These are phyloP conservation scores for Globisporangium cylindrosporum DNA, from an alignment of 352 stramenopile genomes.

Conservation along the genomic window DNA sequence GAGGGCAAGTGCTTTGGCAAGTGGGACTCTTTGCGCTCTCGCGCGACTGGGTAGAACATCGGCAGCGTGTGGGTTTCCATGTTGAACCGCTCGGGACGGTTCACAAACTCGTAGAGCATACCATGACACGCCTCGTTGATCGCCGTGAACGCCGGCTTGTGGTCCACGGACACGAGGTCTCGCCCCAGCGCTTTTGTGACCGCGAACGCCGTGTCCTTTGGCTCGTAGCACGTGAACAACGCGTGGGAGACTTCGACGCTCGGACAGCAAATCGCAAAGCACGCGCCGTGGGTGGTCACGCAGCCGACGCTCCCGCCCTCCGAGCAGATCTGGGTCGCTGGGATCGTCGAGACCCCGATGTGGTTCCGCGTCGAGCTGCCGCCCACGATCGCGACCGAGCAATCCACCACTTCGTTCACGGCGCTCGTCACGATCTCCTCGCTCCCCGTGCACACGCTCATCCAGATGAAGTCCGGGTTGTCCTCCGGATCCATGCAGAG, in stretches of 20 bases:
- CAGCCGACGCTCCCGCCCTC: conserved; percentile 56
- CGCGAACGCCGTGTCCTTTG: conserved; percentile 61
- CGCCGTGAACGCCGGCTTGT: conserved; percentile 66
- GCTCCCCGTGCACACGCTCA: conserved; percentile 48
- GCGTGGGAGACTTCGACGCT: conserved; percentile 77
- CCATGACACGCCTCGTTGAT: conserved; percentile 77
- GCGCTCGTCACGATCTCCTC: conserved; percentile 66
- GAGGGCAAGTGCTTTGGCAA: conserved; percentile 29
- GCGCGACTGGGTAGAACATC: conserved; percentile 72
- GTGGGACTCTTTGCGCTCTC: conserved; percentile 23
- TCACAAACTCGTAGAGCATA: conserved; percentile 66
- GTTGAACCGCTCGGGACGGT: conserved; percentile 60
- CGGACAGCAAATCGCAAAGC: conserved; percentile 75
- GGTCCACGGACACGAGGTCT: conserved; percentile 57
- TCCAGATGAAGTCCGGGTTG: conserved; percentile 79
- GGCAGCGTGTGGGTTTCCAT: conserved; percentile 61
- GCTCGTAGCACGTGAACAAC: conserved; percentile 83
- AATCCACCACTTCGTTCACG: conserved; percentile 76
- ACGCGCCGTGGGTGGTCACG: conserved; percentile 66
- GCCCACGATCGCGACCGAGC: conserved; percentile 60
- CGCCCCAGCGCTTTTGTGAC: conserved; percentile 65
- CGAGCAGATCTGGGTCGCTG: conserved; percentile 72
- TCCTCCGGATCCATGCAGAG: conserved; percentile 74
- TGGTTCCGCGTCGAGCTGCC: conserved; percentile 41
- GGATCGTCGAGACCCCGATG: conserved; percentile 17